phyloP scores from a whole-genome alignment of 2,329 filamentous ascomycete species.

The Xylariaceae sp. region DNA sequence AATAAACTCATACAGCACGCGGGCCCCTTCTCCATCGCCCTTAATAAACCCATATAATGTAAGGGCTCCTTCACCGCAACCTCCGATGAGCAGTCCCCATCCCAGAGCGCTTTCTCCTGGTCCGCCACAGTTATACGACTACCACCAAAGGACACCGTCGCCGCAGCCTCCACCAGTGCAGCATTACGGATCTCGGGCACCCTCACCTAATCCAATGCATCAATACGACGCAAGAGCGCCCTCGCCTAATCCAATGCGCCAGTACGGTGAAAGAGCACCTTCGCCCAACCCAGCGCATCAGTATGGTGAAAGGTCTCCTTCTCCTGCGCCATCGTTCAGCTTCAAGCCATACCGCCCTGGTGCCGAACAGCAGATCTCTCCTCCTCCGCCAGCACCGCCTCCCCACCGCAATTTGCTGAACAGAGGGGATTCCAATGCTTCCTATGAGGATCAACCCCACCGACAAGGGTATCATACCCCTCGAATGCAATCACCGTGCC shows the following conservation, averaged over 20 bases:
- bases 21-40: conserved; percentile 31
- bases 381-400: conserved; percentile 77
- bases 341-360: conserved; percentile 31
- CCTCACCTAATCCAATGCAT: too few species aligned
- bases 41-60: conserved; percentile 29
- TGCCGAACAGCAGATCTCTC: conserved; percentile 43
- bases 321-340: conserved; percentile 35
- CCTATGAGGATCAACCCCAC: conserved; percentile 34
- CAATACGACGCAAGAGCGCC: conserved; percentile 20
- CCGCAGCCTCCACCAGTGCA: too few species aligned
- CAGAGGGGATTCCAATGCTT: conserved; percentile 25
- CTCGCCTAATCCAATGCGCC: conserved; percentile 33
- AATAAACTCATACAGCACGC: conserved; percentile 11
- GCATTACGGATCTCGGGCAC: too few species aligned
- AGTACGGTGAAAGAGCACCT: conserved; percentile 25
- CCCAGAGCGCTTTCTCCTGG: conserved; percentile 34
- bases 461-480: conserved; percentile 48
- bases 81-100: conserved; percentile 27
- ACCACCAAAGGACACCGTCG: too few species aligned
- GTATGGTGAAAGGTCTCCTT: conserved; percentile 31
- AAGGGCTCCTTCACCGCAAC: conserved; percentile 35
- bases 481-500: conserved; percentile 57
- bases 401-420: conserved; percentile 65
- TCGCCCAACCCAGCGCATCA: conserved; percentile 32
- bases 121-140: too few species aligned